Percentiles rank a stretch among this genome's conserved stretches.
Conservation (phyloP, 2,329 filamentous ascomycete species). For the Xylariaceae sp. region DNA sequence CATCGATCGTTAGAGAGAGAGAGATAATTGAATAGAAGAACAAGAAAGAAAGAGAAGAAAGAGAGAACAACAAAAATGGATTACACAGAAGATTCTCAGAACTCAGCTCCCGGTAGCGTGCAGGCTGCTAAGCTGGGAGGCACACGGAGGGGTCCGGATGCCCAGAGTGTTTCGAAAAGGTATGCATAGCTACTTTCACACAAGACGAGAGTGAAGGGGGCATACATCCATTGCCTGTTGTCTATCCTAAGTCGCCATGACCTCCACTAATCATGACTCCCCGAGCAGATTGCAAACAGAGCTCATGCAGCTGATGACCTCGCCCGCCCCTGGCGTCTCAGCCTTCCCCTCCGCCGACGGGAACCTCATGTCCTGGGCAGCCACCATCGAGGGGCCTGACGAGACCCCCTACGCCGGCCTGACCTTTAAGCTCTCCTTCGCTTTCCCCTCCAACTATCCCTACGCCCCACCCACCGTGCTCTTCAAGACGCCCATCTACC, state of each 20-base stretch:
- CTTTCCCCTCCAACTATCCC: constrained; percentile 89
- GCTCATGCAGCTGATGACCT: constrained; percentile 97
- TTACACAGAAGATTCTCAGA: constrained; percentile 61
- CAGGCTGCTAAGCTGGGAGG: constrained; percentile 59
- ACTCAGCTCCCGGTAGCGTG: constrained; percentile 59
- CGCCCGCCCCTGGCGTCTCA: constrained; percentile 85
- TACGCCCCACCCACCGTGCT: constrained; percentile 87
- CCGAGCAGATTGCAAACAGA: constrained; percentile 80
- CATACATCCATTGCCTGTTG: no score
- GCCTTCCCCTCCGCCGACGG: constrained; percentile 89
- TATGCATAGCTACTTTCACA: constrained; percentile 32
- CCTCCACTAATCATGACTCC: no score
- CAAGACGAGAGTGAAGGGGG: constrained; percentile 12
- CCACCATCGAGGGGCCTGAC: constrained; percentile 85
- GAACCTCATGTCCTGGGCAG: constrained; percentile 88
- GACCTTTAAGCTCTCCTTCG: constrained; percentile 86
- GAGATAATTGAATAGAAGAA: no score
- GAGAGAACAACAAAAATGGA: constrained; percentile 39
- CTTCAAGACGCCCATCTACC: constrained; percentile 98
- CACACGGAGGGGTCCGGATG: constrained; percentile 57
- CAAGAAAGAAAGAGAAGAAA: background rate
- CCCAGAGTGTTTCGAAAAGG: constrained; percentile 76
- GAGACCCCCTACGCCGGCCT: constrained; percentile 88
- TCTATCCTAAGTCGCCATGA: no score
- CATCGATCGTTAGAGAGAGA: no score